Evolutionary conservation across 495 filamentous ascomycete species (phyloP).

Genomic region (Daldinia childiae): DNA sequence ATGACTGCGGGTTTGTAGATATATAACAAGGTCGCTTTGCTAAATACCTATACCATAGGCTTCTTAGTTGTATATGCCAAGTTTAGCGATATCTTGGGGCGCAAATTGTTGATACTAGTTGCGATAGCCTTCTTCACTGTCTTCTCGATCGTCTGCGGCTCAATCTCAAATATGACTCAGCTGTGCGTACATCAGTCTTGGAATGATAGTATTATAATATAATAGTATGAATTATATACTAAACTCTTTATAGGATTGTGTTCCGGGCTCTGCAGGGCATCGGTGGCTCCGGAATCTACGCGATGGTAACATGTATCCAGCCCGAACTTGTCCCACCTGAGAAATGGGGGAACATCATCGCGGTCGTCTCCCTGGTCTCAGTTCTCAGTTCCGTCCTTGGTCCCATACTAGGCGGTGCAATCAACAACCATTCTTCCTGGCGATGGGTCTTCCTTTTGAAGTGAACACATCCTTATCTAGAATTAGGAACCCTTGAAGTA

Average conservation of each 20-base stretch:
- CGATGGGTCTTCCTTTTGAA: slow-evolving; percentile 56
- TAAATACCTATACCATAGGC: slow-evolving; percentile 37
- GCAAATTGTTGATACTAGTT: slow-evolving; percentile 55
- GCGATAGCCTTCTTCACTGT: slow-evolving; percentile 58
- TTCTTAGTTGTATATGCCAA: slow-evolving; percentile 64
- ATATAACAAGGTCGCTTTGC: too few relatives aligned
- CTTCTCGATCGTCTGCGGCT: slow-evolving; percentile 64
- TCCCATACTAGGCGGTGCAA: slow-evolving; percentile 57
- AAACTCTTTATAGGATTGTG: slow-evolving; percentile 57
- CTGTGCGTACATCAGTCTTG: slow-evolving; percentile 50
- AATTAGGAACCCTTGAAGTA: neutral
- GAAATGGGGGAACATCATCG: slow-evolving; percentile 57
- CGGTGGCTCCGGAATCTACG: slow-evolving; percentile 63
- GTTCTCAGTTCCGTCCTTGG: slow-evolving; percentile 56
- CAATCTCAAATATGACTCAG: slow-evolving; percentile 54
- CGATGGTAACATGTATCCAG: slow-evolving; percentile 58
- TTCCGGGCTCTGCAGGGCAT: slow-evolving; percentile 65
- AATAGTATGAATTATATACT: slow-evolving; percentile 9
- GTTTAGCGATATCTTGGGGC: slow-evolving; percentile 62
- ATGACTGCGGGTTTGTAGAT: slow-evolving; percentile 10
- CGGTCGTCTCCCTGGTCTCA: slow-evolving; percentile 57
- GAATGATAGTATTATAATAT: neutral
- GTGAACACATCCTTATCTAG: slow-evolving; percentile 27
- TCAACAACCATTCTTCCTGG: slow-evolving; percentile 48
- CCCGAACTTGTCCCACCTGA: slow-evolving; percentile 58